Conservation (phyloP, 2,329 filamentous ascomycete species). For the Ilyonectria robusta region DNA sequence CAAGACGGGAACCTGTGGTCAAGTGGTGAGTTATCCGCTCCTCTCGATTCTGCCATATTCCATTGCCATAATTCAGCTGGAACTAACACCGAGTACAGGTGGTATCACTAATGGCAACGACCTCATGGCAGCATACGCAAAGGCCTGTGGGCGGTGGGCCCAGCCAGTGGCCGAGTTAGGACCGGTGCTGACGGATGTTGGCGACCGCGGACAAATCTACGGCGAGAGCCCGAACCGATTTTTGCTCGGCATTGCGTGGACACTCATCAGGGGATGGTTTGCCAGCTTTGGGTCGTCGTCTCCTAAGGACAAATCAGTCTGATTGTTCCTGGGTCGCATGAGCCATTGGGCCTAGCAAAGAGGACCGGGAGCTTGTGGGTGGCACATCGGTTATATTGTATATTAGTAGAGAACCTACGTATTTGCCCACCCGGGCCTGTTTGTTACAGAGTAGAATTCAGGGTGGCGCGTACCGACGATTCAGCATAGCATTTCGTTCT, state of each 20-base stretch:
- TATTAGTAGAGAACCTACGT: too few relatives aligned
- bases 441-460: background rate
- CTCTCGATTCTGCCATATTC: background rate
- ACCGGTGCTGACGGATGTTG: slow-evolving; percentile 62
- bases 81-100: slow-evolving; percentile 50
- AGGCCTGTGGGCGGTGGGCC: slow-evolving; percentile 60
- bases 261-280: slow-evolving; percentile 54
- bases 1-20: slow-evolving; percentile 69
- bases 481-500: background rate
- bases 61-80: slow-evolving; percentile 4
- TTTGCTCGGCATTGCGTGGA: slow-evolving; percentile 54
- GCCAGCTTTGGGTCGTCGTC: slow-evolving; percentile 19
- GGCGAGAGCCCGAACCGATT: slow-evolving; percentile 52
- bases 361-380: background rate
- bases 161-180: slow-evolving; percentile 60
- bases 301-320: slow-evolving; percentile 19
- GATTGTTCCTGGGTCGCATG: background rate
- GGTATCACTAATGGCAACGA: slow-evolving; percentile 71
- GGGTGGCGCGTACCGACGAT: background rate
- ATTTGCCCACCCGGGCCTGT: background rate
- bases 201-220: slow-evolving; percentile 63
- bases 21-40: slow-evolving; percentile 60
- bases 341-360: background rate
- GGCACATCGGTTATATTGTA: too few relatives aligned
- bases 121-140: slow-evolving; percentile 66